These are phyloP conservation scores for Dothideomycetidae sp. DNA, from an alignment of 2,329 filamentous ascomycete genomes.

Conservation along the genomic window DNA sequence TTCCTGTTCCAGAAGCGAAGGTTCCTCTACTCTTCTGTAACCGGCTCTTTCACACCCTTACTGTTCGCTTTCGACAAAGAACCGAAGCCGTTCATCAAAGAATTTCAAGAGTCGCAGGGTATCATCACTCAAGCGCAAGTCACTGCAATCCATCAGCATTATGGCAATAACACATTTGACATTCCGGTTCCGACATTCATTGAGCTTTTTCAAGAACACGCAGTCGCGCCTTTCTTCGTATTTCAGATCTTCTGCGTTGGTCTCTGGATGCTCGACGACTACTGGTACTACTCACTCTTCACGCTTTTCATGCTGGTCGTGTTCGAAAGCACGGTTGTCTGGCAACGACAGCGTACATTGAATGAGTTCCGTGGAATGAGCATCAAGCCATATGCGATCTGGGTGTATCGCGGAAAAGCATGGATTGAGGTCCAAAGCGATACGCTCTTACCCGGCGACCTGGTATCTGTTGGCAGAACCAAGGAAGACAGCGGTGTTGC, in stretches of 20 bases:
- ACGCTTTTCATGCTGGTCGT: conserved; percentile 96
- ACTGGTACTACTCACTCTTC: conserved; percentile 99
- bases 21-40: conserved; percentile 66
- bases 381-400: conserved; percentile 95
- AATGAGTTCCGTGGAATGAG: conserved; percentile 98
- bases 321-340: conserved; percentile 97
- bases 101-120: conserved; percentile 69
- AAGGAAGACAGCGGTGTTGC: conserved; percentile 96
- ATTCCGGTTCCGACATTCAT: conserved; percentile 93
- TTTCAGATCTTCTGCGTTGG: conserved; percentile 99
- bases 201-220: conserved; percentile 95
- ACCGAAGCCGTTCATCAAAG: conserved; percentile 62
- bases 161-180: conserved; percentile 91
- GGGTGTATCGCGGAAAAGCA: conserved; percentile 72
- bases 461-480: conserved; percentile 81
- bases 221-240: conserved; percentile 96
- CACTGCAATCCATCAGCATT: conserved; percentile 72
- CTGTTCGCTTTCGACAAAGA: conserved; percentile 72
- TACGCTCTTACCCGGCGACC: conserved; percentile 79
- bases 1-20: conserved; percentile 98
- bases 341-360: conserved; percentile 92
- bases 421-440: conserved; percentile 87
- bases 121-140: conserved; percentile 62
- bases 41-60: conserved; percentile 65
- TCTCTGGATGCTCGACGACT: conserved; percentile 96